These are phyloP conservation scores for Cyberlindnera amylophila DNA, from an alignment of 805 yeast species.

Conservation along the genomic window DNA sequence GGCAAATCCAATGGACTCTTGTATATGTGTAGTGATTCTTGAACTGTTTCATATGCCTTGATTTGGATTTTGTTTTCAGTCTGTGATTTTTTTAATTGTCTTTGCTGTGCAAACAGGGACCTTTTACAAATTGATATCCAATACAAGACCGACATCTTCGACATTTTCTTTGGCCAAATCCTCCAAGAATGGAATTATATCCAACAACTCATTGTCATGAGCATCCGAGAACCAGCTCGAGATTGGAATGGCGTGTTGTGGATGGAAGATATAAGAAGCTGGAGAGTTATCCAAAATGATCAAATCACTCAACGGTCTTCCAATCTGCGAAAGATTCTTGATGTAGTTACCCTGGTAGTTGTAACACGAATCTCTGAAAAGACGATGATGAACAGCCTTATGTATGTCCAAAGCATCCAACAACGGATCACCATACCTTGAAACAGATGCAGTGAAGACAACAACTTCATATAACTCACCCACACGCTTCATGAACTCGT, in stretches of 20 bases:
- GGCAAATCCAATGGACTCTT: no score
- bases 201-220: conserved; percentile 92
- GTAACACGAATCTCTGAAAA: conserved; percentile 92
- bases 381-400: conserved; percentile 77
- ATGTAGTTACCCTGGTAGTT: conserved; percentile 93
- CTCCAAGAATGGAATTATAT: conserved; percentile 84
- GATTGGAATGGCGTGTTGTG: conserved; percentile 95
- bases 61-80: no score
- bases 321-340: conserved; percentile 89
- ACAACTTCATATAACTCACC: conserved; percentile 91
- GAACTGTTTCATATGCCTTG: no score
- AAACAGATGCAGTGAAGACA: conserved; percentile 93
- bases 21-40: no score
- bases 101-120: no score
- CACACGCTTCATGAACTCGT: conserved; percentile 78
- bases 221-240: conserved; percentile 98
- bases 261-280: conserved; percentile 96
- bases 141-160: conserved; percentile 78
- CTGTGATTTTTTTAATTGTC: no score
- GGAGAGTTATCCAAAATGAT: conserved; percentile 97
- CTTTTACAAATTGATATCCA: conserved; percentile 66
- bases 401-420: conserved; percentile 81
- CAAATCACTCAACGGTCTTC: conserved; percentile 80
- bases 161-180: conserved; percentile 73
- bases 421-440: conserved; percentile 94